Percentiles rank a stretch among this genome's conserved stretches.
Conservation (phyloP, 1,284 basidiomycete species). For the Apiotrichum porosum region DNA sequence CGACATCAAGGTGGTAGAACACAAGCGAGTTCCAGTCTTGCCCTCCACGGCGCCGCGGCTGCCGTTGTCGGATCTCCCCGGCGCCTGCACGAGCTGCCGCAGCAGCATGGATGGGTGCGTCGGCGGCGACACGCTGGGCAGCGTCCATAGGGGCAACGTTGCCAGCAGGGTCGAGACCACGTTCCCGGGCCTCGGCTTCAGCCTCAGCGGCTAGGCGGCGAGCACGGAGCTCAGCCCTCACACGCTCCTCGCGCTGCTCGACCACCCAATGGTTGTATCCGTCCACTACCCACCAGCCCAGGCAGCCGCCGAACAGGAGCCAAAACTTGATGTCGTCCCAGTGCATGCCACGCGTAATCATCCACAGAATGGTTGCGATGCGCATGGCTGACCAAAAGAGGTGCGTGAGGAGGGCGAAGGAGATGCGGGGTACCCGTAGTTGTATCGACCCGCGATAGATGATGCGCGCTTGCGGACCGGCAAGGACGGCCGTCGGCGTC, state of each 20-base stretch:
- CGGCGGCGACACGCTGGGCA: not conserved
- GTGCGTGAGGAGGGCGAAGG: conserved; percentile 21
- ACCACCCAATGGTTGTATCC: conserved; percentile 14
- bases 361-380: conserved; percentile 33
- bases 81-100: conserved; percentile 3
- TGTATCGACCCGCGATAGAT: conserved; percentile 4
- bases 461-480: not conserved
- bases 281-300: conserved; percentile 36
- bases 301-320: conserved; percentile 27
- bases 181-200: no score
- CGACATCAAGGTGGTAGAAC: conserved; percentile 25
- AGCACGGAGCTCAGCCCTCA: not conserved
- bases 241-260: not conserved
- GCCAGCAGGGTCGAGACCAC: no score
- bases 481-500: conserved; percentile 5
- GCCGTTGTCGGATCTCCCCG: not conserved
- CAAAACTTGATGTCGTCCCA: conserved; percentile 35
- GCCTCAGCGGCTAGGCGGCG: no score
- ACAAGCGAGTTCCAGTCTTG: conserved; percentile 1
- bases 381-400: conserved; percentile 32
- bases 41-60: not conserved
- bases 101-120: conserved; percentile 6
- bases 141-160: not conserved
- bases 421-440: conserved; percentile 17
- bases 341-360: conserved; percentile 36